A percentile compares a stretch with the other conserved stretches of the same genome.
These are phyloP conservation scores for Iris pallida DNA, from an alignment of 116 monocot genomes.

Conservation along the genomic window DNA sequence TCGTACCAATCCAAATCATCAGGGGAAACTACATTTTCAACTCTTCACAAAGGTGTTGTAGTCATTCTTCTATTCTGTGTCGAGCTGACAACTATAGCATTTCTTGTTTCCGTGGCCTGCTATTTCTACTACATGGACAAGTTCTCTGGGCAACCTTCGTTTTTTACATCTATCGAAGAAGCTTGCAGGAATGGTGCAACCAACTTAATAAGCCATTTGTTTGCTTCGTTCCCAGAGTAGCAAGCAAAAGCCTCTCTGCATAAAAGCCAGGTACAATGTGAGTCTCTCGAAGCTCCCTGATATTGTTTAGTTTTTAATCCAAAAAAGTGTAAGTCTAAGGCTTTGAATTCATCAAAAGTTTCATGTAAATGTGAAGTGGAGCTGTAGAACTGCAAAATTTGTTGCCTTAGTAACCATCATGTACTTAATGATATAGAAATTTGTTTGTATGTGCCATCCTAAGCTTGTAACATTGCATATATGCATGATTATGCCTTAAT, in stretches of 20 bases:
- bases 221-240: conserved; percentile 31
- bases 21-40: too few relatives aligned
- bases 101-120: conserved; percentile 37
- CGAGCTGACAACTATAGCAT: conserved; percentile 45
- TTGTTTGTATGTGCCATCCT: too few relatives aligned
- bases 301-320: too few relatives aligned
- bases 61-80: conserved; percentile 52
- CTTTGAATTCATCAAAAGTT: too few relatives aligned
- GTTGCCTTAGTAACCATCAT: too few relatives aligned
- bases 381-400: too few relatives aligned
- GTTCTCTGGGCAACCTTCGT: conserved; percentile 14
- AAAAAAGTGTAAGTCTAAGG: too few relatives aligned
- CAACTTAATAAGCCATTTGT: conserved; percentile 58
- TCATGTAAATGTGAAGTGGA: too few relatives aligned
- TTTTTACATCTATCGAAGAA: conserved; percentile 44
- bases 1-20: too few relatives aligned
- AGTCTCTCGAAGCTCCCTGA: too few relatives aligned
- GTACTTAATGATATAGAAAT: too few relatives aligned
- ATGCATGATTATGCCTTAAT: conserved; percentile 46
- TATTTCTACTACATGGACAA: conserved; percentile 60
- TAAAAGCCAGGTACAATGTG: too few relatives aligned
- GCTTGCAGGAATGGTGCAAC: conserved; percentile 56
- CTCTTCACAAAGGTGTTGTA: conserved; percentile 40
- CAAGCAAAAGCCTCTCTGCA: conserved; percentile 30
- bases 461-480: conserved; percentile 83